Conservation (phyloP, 1,139 yeast species). For the Candida pseudocylindracea region DNA sequence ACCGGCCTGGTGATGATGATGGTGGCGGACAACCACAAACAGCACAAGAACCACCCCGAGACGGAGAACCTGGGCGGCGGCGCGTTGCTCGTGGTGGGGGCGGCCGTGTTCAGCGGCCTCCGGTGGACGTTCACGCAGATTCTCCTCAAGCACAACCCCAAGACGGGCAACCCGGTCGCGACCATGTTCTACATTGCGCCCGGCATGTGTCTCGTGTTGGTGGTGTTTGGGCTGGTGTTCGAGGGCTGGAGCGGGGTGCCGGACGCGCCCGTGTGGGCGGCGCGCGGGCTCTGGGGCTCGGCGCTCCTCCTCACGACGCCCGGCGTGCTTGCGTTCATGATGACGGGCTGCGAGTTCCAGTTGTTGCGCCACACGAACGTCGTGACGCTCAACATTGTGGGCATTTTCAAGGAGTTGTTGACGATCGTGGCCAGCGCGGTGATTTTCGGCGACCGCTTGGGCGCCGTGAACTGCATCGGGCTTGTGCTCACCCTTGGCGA, state of each 20-base stretch:
- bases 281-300: constrained; percentile 31
- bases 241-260: constrained; percentile 43
- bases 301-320: constrained; percentile 46
- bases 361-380: constrained; percentile 68
- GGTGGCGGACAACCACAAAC: constrained; percentile 24
- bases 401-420: constrained; percentile 75
- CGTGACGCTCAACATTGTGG: constrained; percentile 72
- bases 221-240: constrained; percentile 33
- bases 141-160: constrained; percentile 35
- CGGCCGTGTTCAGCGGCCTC: constrained; percentile 70
- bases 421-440: constrained; percentile 55
- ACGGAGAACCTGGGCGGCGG: constrained; percentile 14
- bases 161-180: constrained; percentile 51
- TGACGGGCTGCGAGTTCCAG: constrained; percentile 80
- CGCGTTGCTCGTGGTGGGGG: constrained; percentile 46
- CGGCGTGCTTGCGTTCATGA: constrained; percentile 68
- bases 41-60: constrained; percentile 1
- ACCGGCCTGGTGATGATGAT: constrained; percentile 66
- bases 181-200: constrained; percentile 78
- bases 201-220: constrained; percentile 43
- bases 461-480: constrained; percentile 52
- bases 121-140: constrained; percentile 92
- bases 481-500: constrained; percentile 54
- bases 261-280: constrained; percentile 36
- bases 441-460: constrained; percentile 54